A percentile compares a stretch with the other conserved stretches of the same genome.
These are phyloP conservation scores for Saccharomyces kudriavzevii DNA, from an alignment of 805 yeast genomes.

Conservation along the genomic window DNA sequence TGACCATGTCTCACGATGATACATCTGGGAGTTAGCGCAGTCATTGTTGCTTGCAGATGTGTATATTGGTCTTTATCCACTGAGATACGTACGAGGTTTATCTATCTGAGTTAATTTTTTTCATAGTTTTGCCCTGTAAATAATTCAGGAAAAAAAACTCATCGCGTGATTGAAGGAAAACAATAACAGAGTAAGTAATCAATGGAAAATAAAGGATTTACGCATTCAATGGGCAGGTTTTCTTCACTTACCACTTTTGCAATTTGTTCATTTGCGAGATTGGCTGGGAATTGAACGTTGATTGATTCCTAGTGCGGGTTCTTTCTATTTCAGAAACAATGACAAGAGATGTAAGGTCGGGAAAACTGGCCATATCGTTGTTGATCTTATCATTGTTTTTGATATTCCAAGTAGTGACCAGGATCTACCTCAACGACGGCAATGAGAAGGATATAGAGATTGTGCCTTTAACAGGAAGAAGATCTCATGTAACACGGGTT, in stretches of 20 bases:
- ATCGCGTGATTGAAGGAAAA: background rate
- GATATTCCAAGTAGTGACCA: constrained; percentile 2
- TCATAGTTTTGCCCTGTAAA: background rate
- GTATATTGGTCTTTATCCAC: background rate
- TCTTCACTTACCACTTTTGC: background rate
- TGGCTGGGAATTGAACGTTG: background rate
- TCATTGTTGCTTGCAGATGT: constrained; percentile 13
- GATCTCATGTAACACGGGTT: background rate
- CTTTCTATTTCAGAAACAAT: background rate
- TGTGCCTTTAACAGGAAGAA: background rate
- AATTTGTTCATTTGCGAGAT: background rate
- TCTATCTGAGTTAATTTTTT: background rate
- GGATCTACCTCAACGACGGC: background rate
- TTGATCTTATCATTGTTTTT: background rate
- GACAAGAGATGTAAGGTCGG: background rate
- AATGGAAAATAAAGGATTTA: background rate
- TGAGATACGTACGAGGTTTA: background rate
- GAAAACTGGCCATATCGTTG: background rate
- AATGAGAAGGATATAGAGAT: background rate
- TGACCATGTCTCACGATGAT: constrained; percentile 78
- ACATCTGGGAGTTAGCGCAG: constrained; percentile 51
- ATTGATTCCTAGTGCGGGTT: background rate
- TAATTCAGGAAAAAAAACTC: background rate
- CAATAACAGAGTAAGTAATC: background rate
- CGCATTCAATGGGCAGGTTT: background rate